Evolutionary conservation across 164 flowering plant species (phyloP), one percentile per base, ranked within the genome.

Genomic region (Kingdonia uniflora): DNA sequence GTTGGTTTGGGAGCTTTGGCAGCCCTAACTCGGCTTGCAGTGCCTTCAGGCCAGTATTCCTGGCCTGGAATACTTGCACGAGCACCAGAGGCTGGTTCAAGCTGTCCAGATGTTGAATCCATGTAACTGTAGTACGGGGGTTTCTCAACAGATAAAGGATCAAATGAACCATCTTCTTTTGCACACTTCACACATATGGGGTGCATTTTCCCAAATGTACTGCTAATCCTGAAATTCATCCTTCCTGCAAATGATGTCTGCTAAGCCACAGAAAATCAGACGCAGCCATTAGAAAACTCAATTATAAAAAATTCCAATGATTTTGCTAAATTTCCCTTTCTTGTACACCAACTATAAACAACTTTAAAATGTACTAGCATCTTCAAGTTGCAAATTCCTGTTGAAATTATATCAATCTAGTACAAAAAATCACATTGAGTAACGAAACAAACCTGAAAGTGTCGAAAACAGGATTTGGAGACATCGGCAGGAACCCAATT

Each of bases 41-140:
- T 91, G 56, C 98, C 98, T 77, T 92, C 96, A 14, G 98, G 96
- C 96, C 95, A 92, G 54, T 76, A 87, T 1, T 87, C 95, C 43
- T 67, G 65, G 33, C 78, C 80, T 42, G 91, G 98, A 68, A 92
- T 85, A 68, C 81, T 76, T 26, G 95, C 84, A 52, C 96, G 88
- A 49, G 85, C 96, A 54, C 98, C 98, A 47, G 88, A 79, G 25
- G 98, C 91, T 11, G 96, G 98, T 71, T 87, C 95, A 49, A 87
- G 75, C 76, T 78, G 76, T 44, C 86, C 96, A 40, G 97, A 87
- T 24, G 87, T 78, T 24, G 95, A 81, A 73, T 91, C 97, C 68
- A 74, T 51, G 49, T 91, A 91, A 62, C 74, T 68, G 33, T 71
- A 45, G 49, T 91, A 91, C 1, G 96, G 96, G 20, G 77, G 71